Percentiles rank a stretch among this genome's conserved stretches.
Evolutionary conservation across 306 rosid species (phyloP).

Genomic region (Prunus campanulata): DNA sequence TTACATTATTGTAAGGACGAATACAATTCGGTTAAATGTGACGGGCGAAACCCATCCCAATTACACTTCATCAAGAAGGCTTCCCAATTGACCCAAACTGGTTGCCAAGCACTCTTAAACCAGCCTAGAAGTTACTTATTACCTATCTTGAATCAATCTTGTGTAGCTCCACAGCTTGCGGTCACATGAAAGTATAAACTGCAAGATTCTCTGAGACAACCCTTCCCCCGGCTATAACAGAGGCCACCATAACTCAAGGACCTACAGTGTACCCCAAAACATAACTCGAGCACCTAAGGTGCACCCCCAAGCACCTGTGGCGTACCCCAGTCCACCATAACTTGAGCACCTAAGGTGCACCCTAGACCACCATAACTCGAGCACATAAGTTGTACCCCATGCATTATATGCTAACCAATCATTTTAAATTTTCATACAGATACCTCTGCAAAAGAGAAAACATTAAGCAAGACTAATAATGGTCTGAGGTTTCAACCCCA

Average conservation of each 20-base stretch:
- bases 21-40: too few species aligned
- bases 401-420: background rate
- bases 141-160: background rate
- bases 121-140: too few species aligned
- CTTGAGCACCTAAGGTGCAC: background rate
- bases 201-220: background rate
- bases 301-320: background rate
- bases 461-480: background rate
- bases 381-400: background rate
- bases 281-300: background rate
- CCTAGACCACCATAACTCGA: background rate
- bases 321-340: background rate
- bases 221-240: background rate
- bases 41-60: too few species aligned
- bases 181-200: background rate
- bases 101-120: too few species aligned
- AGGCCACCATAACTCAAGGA: background rate
- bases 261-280: background rate
- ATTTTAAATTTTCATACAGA: background rate
- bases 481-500: background rate
- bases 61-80: too few species aligned
- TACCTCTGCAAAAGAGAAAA: background rate
- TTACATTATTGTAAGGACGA: too few species aligned
- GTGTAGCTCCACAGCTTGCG: background rate
- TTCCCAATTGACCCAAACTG: too few species aligned